Evolutionary conservation across 2,329 filamentous ascomycete species (phyloP).

Genomic region (Pezicula rhizophila): DNA sequence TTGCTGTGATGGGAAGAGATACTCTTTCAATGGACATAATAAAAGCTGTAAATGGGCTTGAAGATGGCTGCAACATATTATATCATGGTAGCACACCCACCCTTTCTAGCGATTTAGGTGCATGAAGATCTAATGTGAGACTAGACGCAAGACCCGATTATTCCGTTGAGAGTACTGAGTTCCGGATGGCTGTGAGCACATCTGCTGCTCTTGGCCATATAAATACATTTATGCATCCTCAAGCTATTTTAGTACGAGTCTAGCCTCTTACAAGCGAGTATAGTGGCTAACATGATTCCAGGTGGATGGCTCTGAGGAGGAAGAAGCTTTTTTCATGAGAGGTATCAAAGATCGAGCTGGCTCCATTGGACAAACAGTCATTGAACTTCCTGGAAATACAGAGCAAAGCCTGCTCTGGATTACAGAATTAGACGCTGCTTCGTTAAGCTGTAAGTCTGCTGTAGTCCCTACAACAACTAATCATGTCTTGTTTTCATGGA

Average conservation of each 20-base stretch:
- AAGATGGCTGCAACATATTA: constrained; percentile 59
- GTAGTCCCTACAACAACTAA: not conserved
- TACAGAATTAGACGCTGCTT: constrained; percentile 65
- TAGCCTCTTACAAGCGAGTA: not conserved
- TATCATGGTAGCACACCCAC: constrained; percentile 42
- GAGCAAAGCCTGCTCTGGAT: constrained; percentile 69
- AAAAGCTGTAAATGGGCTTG: constrained; percentile 73
- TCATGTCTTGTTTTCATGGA: not conserved
- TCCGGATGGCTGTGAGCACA: constrained; percentile 60
- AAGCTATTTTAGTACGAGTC: constrained; percentile 40
- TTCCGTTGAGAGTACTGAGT: constrained; percentile 60
- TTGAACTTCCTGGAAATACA: constrained; percentile 64
- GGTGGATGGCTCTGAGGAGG: constrained; percentile 59
- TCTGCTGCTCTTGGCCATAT: constrained; percentile 67
- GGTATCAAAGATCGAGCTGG: constrained; percentile 51
- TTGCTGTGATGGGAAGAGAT: constrained; percentile 70
- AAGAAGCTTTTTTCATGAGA: constrained; percentile 63
- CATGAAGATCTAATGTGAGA: constrained; percentile 6
- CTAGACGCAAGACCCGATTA: constrained; percentile 73
- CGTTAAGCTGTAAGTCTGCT: constrained; percentile 52
- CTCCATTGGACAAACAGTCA: constrained; percentile 52
- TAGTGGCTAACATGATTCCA: constrained; percentile 37
- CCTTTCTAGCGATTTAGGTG: constrained; percentile 1
- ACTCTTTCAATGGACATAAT: constrained; percentile 65
- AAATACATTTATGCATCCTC: constrained; percentile 67